These are phyloP conservation scores for Prinsepia uniflora DNA, from an alignment of 306 rosid species.

Conservation along the genomic window DNA sequence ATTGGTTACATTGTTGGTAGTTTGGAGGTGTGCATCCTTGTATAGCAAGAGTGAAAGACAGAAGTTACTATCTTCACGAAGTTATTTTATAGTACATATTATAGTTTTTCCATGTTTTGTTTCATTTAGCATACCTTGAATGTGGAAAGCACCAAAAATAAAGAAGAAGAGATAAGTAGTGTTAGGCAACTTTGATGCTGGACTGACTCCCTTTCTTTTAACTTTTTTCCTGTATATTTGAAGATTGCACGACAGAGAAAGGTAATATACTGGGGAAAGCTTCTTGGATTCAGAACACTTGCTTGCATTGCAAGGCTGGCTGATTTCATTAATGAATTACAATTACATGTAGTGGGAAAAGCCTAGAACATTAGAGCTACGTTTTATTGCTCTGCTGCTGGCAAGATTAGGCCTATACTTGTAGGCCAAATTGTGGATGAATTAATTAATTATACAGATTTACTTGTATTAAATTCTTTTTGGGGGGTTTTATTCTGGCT, in stretches of 20 bases:
- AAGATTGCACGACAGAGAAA: slow-evolving; percentile 20
- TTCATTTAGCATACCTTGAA: background rate
- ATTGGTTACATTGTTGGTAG: too few species aligned
- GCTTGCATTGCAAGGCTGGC: slow-evolving; percentile 13
- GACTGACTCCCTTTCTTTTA: background rate
- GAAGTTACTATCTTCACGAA: background rate
- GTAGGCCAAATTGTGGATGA: slow-evolving; percentile 1
- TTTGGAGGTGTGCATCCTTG: too few species aligned
- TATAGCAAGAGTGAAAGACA: too few species aligned
- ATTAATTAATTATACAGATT: background rate
- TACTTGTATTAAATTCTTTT: too few species aligned
- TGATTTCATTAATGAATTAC: background rate
- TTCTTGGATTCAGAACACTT: slow-evolving; percentile 13
- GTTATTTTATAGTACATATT: background rate
- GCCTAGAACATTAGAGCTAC: background rate
- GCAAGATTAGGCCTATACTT: background rate
- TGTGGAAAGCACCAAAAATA: too few species aligned
- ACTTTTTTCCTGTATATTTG: slow-evolving; percentile 8
- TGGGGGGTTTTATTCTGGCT: background rate
- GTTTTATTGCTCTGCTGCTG: background rate
- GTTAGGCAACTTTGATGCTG: background rate
- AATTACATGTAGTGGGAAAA: background rate
- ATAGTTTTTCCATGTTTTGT: background rate
- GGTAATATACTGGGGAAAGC: background rate
- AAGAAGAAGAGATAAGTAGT: background rate